A percentile compares a stretch with the other conserved stretches of the same genome.
Conservation (phyloP, 345 rosid species). For the Gossypium turneri region DNA sequence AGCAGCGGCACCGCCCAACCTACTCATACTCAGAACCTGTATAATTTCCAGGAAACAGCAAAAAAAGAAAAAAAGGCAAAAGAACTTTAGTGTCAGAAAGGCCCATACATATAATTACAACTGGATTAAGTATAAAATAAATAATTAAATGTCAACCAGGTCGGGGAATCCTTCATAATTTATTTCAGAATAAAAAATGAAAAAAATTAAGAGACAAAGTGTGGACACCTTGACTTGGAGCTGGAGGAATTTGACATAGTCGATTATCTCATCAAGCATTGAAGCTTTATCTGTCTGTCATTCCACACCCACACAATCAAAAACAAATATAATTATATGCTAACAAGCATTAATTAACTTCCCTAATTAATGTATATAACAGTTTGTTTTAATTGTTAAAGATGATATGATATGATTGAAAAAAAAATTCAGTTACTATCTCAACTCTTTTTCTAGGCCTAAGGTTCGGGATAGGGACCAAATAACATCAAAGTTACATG, state of each 20-base stretch:
- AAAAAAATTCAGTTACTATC: neutral
- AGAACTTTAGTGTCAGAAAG: neutral
- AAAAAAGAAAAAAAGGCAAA: neutral
- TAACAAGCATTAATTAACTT: neutral
- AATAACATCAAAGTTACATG: neutral
- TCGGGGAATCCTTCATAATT: slow-evolving; percentile 24
- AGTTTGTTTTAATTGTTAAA: neutral
- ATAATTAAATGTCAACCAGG: slow-evolving; percentile 26
- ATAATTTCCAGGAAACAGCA: slow-evolving; percentile 10
- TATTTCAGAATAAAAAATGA: neutral
- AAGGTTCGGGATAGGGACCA: slow-evolving; percentile 4
- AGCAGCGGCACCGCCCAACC: slow-evolving; percentile 83
- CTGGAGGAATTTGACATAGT: slow-evolving; percentile 97
- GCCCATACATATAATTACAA: neutral
- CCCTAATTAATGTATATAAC: neutral
- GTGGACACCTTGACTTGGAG: slow-evolving; percentile 89
- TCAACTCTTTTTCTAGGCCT: neutral
- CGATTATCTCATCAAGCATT: slow-evolving; percentile 98
- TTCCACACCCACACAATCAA: slow-evolving; percentile 21
- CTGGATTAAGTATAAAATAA: neutral
- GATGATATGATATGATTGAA: neutral
- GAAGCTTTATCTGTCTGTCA: slow-evolving; percentile 99
- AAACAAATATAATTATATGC: neutral
- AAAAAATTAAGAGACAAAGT: neutral
- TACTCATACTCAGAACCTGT: slow-evolving; percentile 95